Evolutionary conservation across 352 stramenopile genomes (phyloP), one percentile per base, ranked within the genome.

Genomic region (Globisporangium okanoganense): DNA sequence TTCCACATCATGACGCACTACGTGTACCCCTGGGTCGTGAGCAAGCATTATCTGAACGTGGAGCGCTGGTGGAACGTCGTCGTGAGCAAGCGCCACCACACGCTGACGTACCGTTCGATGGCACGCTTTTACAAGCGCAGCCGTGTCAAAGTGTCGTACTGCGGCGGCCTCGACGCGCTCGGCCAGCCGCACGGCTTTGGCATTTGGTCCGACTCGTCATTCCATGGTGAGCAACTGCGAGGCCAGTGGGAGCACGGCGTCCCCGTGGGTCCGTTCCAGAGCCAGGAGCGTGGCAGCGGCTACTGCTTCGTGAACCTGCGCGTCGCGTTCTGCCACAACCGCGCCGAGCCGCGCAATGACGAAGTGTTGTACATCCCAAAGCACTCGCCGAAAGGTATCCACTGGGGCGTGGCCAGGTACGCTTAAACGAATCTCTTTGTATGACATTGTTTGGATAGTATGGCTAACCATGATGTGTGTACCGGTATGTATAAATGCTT

Each of bases 191-290:
- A 93, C 45, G 83, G 83, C 16, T 72, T 66, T 44, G 83, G 83
- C 1, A 72, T 72, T 13, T 93, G 81, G 81, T 73, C 63, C 9
- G 83, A 93, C 65, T 72, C 84, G 58, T 67, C 69, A 1, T 90
- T 73, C 62, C 71, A 88, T 31, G 83, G 83, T 38, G 83, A 93
- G 61, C 69, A 75, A 5, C 65, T 91, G 14, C 74, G 56, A 0
- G 80, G 81, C 1, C 71, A 68, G 24, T 93, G 79, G 79, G 62
- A 73, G 5, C 56, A 91, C 45, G 83, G 83, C n/a, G 29, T 73
- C 12, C 82, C 83, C 13, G 56, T 88, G 13, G 83, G 73, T 2
- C 83, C 83, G 16, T 91, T 82, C 62, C 63, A 56, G 18, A 90
- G 78, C 41, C 66, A 73, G 25, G 72, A 89, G 31, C 84, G 86